These are phyloP conservation scores for Colletotrichum tofieldiae DNA, from an alignment of 2,329 filamentous ascomycete species.

Conservation along the genomic window DNA sequence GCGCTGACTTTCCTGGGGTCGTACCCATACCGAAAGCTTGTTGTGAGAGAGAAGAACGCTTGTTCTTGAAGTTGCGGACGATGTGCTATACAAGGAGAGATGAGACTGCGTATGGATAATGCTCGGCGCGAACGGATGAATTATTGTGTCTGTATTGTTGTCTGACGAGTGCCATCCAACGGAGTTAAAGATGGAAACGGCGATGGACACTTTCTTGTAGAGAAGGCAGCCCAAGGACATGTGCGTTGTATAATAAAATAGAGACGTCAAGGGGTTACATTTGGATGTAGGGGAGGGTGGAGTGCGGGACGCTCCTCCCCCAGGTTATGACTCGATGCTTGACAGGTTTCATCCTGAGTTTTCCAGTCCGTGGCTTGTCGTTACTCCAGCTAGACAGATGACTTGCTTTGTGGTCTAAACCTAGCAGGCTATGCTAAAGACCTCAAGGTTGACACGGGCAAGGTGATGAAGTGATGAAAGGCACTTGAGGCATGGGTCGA, in stretches of 20 bases:
- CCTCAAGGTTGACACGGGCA: not conserved
- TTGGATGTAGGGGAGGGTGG: not conserved
- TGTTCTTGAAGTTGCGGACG: not conserved
- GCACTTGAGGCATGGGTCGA: not conserved
- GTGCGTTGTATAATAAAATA: not conserved
- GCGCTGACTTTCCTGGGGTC: not conserved
- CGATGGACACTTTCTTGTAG: not conserved
- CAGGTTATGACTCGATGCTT: not conserved
- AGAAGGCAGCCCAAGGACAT: too few species aligned
- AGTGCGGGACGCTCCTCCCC: not conserved
- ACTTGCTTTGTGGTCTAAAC: not conserved
- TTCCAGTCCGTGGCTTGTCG: accelerated
- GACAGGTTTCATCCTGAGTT: not conserved
- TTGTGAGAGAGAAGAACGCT: not conserved
- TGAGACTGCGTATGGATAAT: too few species aligned
- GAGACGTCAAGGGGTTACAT: not conserved
- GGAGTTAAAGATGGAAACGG: not conserved
- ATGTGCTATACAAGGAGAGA: too few species aligned
- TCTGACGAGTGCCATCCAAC: not conserved
- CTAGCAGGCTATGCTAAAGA: not conserved
- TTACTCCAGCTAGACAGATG: too few species aligned
- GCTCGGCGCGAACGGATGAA: not conserved
- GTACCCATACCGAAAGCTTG: not conserved
- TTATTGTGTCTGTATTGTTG: too few species aligned
- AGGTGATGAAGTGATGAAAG: not conserved